These are phyloP conservation scores for Nepenthes gracilis DNA, from an alignment of 148 eudicot species.

Conservation along the genomic window DNA sequence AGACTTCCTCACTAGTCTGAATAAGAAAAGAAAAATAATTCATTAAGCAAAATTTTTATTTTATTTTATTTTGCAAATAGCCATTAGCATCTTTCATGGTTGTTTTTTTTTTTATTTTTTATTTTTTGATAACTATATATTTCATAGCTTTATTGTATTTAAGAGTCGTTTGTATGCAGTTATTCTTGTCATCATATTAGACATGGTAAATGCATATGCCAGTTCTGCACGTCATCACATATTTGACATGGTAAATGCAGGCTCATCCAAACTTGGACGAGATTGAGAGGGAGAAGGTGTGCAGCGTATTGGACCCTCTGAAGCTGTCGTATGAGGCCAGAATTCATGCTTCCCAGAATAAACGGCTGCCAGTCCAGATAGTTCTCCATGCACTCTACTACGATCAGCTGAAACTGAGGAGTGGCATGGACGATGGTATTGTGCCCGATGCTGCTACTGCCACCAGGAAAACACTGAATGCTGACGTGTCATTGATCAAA, in stretches of 20 bases:
- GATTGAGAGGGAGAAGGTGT: slow-evolving; percentile 85
- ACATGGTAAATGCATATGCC: slow-evolving; percentile 6
- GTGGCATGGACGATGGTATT: slow-evolving; percentile 33
- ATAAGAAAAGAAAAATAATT: too few species aligned
- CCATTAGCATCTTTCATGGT: too few species aligned
- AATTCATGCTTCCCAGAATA: slow-evolving; percentile 88
- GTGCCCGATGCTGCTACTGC: slow-evolving; percentile 18
- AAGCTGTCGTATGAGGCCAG: slow-evolving; percentile 87
- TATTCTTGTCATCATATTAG: background rate
- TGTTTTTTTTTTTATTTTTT: too few species aligned
- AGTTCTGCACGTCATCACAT: too few species aligned
- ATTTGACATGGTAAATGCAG: slow-evolving; percentile 18
- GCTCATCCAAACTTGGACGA: slow-evolving; percentile 91
- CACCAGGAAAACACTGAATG: slow-evolving; percentile 40
- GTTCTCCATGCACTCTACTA: slow-evolving; percentile 88
- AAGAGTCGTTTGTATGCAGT: background rate
- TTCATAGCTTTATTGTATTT: background rate
- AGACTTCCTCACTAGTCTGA: too few species aligned
- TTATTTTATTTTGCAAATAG: too few species aligned
- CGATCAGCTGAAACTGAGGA: slow-evolving; percentile 66
- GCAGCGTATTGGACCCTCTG: slow-evolving; percentile 83
- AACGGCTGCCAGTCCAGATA: slow-evolving; percentile 77
- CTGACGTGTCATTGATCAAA: slow-evolving; percentile 50
- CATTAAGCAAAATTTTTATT: too few species aligned
- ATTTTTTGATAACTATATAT: too few species aligned